Evolutionary conservation across 352 stramenopile species (phyloP).

Genomic region (Globisporangium emineosum): DNA sequence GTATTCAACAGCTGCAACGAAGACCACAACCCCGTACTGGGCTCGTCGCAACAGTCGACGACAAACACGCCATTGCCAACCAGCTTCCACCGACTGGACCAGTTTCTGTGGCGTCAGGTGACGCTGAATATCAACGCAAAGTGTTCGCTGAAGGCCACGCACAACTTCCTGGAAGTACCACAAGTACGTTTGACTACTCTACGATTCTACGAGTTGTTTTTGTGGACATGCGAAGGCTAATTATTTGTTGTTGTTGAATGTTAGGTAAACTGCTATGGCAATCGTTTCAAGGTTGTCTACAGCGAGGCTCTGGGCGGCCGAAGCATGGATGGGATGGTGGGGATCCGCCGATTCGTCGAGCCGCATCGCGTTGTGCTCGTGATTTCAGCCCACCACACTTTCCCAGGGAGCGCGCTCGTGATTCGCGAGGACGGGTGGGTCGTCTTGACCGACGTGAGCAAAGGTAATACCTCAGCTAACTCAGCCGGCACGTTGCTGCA

Average conservation of each 20-base stretch:
- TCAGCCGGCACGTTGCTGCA: neutral
- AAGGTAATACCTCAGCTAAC: neutral
- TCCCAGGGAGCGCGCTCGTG: neutral
- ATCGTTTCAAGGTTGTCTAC: neutral
- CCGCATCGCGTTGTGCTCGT: neutral
- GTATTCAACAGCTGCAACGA: neutral
- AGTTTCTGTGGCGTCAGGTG: neutral
- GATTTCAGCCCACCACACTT: neutral
- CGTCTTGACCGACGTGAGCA: neutral
- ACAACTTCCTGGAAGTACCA: neutral
- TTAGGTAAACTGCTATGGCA: neutral
- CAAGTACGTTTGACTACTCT: neutral
- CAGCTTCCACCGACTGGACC: neutral
- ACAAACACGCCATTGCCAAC: neutral
- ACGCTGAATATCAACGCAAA: neutral
- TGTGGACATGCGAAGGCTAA: too few relatives aligned
- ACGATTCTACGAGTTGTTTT: neutral
- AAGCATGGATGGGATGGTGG: neutral
- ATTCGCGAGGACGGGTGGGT: neutral
- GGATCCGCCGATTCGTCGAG: neutral
- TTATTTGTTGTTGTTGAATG: too few relatives aligned
- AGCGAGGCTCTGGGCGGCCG: neutral
- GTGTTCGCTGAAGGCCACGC: neutral
- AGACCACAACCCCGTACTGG: neutral
- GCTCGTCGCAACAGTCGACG: neutral